Percentiles rank a stretch among this genome's conserved stretches.
Conservation (phyloP, 2,329 filamentous ascomycete species). For the Apiospora sp. region DNA sequence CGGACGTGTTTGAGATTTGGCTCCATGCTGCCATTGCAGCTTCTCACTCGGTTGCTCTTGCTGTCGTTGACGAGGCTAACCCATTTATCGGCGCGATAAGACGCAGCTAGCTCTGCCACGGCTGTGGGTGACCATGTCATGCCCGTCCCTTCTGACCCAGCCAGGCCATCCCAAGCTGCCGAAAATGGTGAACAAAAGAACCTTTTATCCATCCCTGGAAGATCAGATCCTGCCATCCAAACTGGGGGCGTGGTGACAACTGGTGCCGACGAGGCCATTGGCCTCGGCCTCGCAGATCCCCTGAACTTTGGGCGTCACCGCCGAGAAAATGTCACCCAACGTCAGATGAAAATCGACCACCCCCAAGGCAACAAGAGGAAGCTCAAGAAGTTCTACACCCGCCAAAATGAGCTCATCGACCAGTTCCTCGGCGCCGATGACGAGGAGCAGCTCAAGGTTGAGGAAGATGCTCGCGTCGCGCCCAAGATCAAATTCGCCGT, state of each 20-base stretch:
- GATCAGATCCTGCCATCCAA: conserved; percentile 24
- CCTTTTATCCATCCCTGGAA: conserved; percentile 26
- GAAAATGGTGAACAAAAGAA: conserved; percentile 28
- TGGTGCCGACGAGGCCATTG: conserved; percentile 32
- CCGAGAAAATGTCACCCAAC: conserved; percentile 50
- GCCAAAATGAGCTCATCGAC: conserved; percentile 58
- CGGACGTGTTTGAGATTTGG: conserved; percentile 25
- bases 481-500: conserved; percentile 62
- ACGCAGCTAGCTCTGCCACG: not conserved
- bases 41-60: conserved; percentile 15
- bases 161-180: conserved; percentile 13
- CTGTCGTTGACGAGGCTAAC: conserved; percentile 13
- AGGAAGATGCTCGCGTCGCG: conserved; percentile 59
- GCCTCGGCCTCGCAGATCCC: conserved; percentile 41
- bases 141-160: conserved; percentile 7
- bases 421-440: conserved; percentile 63
- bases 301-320: conserved; percentile 50
- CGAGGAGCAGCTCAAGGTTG: conserved; percentile 59
- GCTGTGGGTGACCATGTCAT: conserved; percentile 16
- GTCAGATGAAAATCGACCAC: conserved; percentile 57
- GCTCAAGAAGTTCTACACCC: conserved; percentile 56
- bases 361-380: conserved; percentile 53
- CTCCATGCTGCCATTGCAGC: conserved; percentile 5
- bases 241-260: conserved; percentile 19
- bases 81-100: conserved; percentile 15